Base-by-base conservation (phyloP, 2,329 filamentous ascomycete genomes). In the Chaetoscypha palmicola region DNA sequence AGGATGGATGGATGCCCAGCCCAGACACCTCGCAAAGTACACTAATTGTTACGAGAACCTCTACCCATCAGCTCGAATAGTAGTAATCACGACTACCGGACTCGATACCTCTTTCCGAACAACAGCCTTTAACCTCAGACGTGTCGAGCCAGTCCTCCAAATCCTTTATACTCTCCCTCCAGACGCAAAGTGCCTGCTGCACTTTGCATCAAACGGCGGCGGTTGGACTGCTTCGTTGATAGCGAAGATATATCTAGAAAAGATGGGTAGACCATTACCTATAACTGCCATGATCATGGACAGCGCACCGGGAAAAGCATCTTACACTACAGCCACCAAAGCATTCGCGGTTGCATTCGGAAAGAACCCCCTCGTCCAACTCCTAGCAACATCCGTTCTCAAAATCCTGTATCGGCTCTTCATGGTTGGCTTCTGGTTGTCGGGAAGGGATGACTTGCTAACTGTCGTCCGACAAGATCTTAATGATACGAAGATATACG, bases 181-280 rank as follows among this genome's bases (percentile, higher is more conserved):
- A 22, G 24, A 51, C 48, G 33, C 45, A 45, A 41, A 34, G 16
- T n/a, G 33, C 17, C 38, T 41, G 12, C 26, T 43, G 10, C 41
- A 74, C 54, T 58, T 68, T 45, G 74, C 74, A 58, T 73, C 70
- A 17, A 72, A 74, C 46, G 71, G 70, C 24, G 72, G 72, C n/a
- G 57, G 65, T 16, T 62, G 64, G 39, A 66, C 66, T 5, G 58
- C 62, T 3, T 57, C 57, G 3, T 56, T 64, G 19, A 49, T 74
- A 4, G 63, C 71, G 2, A 49, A 56, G 12, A 50, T 58, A 9
- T 73, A 69, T 52, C 34, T 16, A 8, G 36, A 45, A 36, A 62
- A 52, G 1, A 67, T 60, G 1, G 62, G 62, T 0, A 46, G 48
- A 1, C 47, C 62, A 9, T 45, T 73, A 4, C 67, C 66, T 2